A percentile compares a stretch with the other conserved stretches of the same genome.
Conservation (phyloP, 2,329 filamentous ascomycete species). For the Colletotrichum navitas region DNA sequence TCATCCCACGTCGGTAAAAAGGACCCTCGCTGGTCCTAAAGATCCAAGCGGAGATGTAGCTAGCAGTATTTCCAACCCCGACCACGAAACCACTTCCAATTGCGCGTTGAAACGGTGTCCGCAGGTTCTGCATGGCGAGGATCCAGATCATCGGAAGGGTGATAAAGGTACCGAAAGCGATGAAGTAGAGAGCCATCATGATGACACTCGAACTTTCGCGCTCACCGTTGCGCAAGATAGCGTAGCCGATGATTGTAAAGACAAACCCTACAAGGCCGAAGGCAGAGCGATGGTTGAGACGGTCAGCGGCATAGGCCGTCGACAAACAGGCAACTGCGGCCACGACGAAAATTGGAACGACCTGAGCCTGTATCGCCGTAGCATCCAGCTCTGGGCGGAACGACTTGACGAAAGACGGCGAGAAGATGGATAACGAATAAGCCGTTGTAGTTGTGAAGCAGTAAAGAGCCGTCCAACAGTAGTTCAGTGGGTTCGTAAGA, state of each 20-base stretch:
- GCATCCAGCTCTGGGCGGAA: slow-evolving; percentile 39
- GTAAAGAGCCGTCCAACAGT: slow-evolving; percentile 41
- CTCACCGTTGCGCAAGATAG: slow-evolving; percentile 15
- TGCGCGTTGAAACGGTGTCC: slow-evolving; percentile 43
- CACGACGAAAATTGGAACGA: slow-evolving; percentile 43
- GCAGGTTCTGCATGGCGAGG: slow-evolving; percentile 40
- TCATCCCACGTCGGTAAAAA: slow-evolving; percentile 41
- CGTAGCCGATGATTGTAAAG: slow-evolving; percentile 40
- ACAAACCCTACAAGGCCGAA: slow-evolving; percentile 40
- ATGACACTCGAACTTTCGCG: slow-evolving; percentile 23
- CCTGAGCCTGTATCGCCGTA: slow-evolving; percentile 39
- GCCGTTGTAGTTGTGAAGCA: slow-evolving; percentile 42
- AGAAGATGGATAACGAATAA: slow-evolving; percentile 43
- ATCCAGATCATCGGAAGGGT: slow-evolving; percentile 43
- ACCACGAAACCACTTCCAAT: slow-evolving; percentile 53
- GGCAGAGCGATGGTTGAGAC: slow-evolving; percentile 40
- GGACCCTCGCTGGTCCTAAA: slow-evolving; percentile 43
- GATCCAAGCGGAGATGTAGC: slow-evolving; percentile 44
- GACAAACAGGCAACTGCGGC: slow-evolving; percentile 37
- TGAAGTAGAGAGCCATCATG: slow-evolving; percentile 43
- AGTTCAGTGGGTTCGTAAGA: slow-evolving; percentile 42
- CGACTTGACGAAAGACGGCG: slow-evolving; percentile 42
- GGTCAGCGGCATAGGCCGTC: slow-evolving; percentile 36
- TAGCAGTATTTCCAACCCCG: slow-evolving; percentile 53
- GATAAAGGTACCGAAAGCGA: slow-evolving; percentile 40